phyloP scores from a whole-genome alignment of 163 green algal genomes.

The Chlorella variabilis region DNA sequence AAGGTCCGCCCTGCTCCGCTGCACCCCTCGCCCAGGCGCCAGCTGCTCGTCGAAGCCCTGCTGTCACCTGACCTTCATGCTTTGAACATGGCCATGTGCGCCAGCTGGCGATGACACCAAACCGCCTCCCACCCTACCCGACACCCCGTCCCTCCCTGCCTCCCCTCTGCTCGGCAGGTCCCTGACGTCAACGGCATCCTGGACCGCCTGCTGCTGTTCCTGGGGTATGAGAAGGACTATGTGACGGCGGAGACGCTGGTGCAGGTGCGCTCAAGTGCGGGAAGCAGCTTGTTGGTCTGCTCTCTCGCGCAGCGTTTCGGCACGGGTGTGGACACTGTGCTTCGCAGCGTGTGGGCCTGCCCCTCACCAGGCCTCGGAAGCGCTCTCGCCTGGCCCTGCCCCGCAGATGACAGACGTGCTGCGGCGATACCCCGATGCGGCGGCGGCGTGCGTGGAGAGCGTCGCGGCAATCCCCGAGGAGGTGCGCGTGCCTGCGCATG shows the following conservation, averaged over 20 bases:
- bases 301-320: background rate
- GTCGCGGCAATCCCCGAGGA: slow-evolving; percentile 50
- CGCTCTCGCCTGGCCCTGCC: no score
- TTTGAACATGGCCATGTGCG: no score
- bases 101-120: no score
- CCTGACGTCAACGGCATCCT: slow-evolving; percentile 86
- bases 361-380: no score
- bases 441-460: slow-evolving; percentile 64
- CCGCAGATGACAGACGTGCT: slow-evolving; percentile 83
- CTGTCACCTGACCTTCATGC: no score
- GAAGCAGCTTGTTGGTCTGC: background rate
- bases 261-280: slow-evolving; percentile 41
- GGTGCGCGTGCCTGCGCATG: background rate
- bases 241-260: slow-evolving; percentile 91
- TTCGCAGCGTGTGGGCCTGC: background rate
- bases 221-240: slow-evolving; percentile 79
- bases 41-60: no score
- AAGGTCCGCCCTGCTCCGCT: no score
- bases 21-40: no score
- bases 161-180: slow-evolving; percentile 69
- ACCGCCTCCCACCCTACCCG: no score
- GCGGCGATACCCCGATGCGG: slow-evolving; percentile 84
- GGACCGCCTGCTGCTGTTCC: slow-evolving; percentile 92
- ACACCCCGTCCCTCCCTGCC: no score
- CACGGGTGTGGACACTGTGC: background rate